These are phyloP conservation scores for Trametes hirsuta DNA, from an alignment of 1,284 basidiomycete species.

Conservation along the genomic window DNA sequence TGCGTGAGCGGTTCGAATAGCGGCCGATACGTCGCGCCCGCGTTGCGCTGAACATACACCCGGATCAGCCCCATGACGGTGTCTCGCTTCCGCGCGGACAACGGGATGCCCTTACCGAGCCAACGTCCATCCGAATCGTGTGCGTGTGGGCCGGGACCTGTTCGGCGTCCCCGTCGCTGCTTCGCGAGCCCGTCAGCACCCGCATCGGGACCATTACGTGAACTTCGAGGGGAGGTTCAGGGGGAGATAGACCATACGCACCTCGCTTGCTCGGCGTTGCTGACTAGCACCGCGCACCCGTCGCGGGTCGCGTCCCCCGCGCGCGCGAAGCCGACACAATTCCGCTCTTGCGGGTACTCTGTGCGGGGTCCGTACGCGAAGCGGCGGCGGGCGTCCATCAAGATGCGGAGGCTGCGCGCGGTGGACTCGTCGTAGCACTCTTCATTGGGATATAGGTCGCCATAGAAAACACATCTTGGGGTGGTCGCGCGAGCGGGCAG, in stretches of 20 bases:
- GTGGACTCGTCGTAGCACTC: constrained; percentile 64
- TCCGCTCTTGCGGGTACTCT: constrained; percentile 60
- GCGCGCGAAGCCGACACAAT: constrained; percentile 78
- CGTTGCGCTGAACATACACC: constrained; percentile 39
- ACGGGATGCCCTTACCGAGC: constrained; percentile 46
- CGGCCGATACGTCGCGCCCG: constrained; percentile 46
- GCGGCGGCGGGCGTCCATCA: constrained; percentile 62
- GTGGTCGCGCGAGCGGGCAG: background rate
- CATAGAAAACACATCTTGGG: constrained; percentile 86
- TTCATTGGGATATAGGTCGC: constrained; percentile 79
- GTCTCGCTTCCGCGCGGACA: background rate
- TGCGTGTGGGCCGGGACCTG: constrained; percentile 40
- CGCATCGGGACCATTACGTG: background rate
- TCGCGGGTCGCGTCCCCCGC: constrained; percentile 53
- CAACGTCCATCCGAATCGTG: constrained; percentile 65
- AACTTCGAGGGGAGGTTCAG: too few relatives aligned
- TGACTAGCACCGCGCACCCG: constrained; percentile 68
- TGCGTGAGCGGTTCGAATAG: constrained; percentile 49
- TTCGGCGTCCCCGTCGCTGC: constrained; percentile 1
- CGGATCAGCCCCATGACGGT: constrained; percentile 6
- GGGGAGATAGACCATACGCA: constrained; percentile 25
- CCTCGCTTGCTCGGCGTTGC: constrained; percentile 48
- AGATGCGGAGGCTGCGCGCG: constrained; percentile 49
- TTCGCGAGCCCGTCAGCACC: constrained; percentile 12
- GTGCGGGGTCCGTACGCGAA: constrained; percentile 65